Evolutionary conservation across 257 asterid species (phyloP), one percentile per base, ranked within the genome.

Genomic region (Fraxinus excelsior): DNA sequence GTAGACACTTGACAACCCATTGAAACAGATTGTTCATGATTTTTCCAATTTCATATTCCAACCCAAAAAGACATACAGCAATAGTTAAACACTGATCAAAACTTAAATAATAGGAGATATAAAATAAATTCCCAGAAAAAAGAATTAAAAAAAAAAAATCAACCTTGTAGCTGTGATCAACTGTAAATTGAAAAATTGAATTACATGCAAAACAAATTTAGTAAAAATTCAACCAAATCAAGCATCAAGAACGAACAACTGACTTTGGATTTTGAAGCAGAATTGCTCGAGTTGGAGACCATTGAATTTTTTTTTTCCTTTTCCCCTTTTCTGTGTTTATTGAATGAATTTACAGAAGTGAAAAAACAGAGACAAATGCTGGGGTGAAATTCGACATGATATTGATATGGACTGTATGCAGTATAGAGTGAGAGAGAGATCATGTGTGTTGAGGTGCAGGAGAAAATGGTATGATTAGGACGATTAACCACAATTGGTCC

Each of bases 221-320:
- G 16, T n/a, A 46, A 26, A 78, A 74, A 74, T n/a, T 31, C 40
- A 62, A 74, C 3, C 28, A 71, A 72, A 74, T 70, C 14, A 76
- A 64, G 31, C 7, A 73, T 44, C 21, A 12, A 29, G 28, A 74
- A 26, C 19, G 10, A 18, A 70, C 58, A 73, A 71, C 82, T 72
- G 62, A 87, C 91, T 81, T 78, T 72, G 78, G 76, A 74, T 80
- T 80, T 87, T 18, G 87, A 65, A 65, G 74, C 60, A 31, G 62
- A 23, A 42, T 70, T 69, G 75, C 18, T 70, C 42, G 69, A n/a
- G 74, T 85, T 85, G 64, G 85, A 81, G 69, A 81, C 85, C 91
- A 87, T 77, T 82, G 70, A 53, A 29, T 74, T 62, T 77, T 40
- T 62, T 77, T 40, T 74, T 68, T 28, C 40, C 18, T 71, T 28